Conservation (phyloP, 2,329 filamentous ascomycete genomes). For the Diatrype stigma region DNA sequence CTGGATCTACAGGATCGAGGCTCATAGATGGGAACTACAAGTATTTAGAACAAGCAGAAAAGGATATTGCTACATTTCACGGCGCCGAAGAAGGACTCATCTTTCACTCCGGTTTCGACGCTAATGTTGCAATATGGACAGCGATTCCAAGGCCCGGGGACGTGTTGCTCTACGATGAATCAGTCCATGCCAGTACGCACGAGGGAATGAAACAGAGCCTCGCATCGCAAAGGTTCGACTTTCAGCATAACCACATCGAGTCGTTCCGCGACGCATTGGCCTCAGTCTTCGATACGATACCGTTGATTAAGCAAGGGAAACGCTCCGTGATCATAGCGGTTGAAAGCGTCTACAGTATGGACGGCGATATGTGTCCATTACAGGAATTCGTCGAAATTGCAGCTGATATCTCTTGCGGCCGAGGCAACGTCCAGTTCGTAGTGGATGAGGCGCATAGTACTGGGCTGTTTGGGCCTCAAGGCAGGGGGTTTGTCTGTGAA, state of each 20-base stretch:
- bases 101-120: constrained; percentile 55
- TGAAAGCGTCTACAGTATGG: constrained; percentile 45
- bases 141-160: constrained; percentile 49
- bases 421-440: constrained; percentile 42
- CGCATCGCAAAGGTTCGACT: constrained; percentile 40
- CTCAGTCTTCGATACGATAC: constrained; percentile 25
- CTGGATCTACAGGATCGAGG: constrained; percentile 60
- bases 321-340: constrained; percentile 35
- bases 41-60: constrained; percentile 47
- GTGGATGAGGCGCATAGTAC: constrained; percentile 54
- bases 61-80: constrained; percentile 62
- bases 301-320: constrained; percentile 21
- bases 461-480: constrained; percentile 45
- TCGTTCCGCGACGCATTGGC: constrained; percentile 34
- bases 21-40: constrained; percentile 61
- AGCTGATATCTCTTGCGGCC: constrained; percentile 30
- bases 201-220: constrained; percentile 59
- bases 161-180: constrained; percentile 58
- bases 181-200: constrained; percentile 63
- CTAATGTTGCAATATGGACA: constrained; percentile 47
- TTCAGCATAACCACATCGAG: constrained; percentile 40
- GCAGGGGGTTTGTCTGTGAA: constrained; percentile 43
- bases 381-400: constrained; percentile 32
- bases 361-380: constrained; percentile 39
- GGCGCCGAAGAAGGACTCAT: constrained; percentile 52